Conservation (phyloP, 163 green algal genomes). For the Coccomyxa subellipsoidea region DNA sequence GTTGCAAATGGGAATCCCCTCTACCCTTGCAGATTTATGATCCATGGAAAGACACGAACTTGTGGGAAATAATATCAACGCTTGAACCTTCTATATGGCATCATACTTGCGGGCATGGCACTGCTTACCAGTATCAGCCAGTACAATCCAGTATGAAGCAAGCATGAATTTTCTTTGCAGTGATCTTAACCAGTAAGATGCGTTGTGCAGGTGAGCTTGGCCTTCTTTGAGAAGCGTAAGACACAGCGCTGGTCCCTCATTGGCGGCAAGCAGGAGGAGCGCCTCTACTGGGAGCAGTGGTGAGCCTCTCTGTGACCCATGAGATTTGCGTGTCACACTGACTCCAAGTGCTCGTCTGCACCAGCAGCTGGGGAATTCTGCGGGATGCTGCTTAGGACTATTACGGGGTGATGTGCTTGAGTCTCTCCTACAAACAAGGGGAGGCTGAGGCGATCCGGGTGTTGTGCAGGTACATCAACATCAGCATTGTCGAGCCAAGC, state of each 20-base stretch:
- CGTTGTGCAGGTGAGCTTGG: slow-evolving; percentile 52
- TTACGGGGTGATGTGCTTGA: not conserved
- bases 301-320: not conserved
- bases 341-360: not conserved
- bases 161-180: not conserved
- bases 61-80: not conserved
- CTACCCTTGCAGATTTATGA: not conserved
- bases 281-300: slow-evolving; percentile 91
- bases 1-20: not conserved
- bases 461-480: slow-evolving; percentile 12
- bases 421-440: not conserved
- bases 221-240: slow-evolving; percentile 70
- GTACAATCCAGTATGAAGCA: not conserved
- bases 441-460: too few relatives aligned
- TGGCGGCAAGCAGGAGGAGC: slow-evolving; percentile 61
- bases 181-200: not conserved
- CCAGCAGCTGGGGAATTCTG: not conserved
- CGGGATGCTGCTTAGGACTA: not conserved
- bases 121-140: too few relatives aligned
- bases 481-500: slow-evolving; percentile 6
- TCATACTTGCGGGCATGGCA: not conserved
- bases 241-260: slow-evolving; percentile 61
- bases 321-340: too few relatives aligned
- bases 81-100: not conserved
- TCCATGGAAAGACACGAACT: not conserved